Conservation (phyloP, 768 basidiomycete species). For the Gautieria morchelliformis region DNA sequence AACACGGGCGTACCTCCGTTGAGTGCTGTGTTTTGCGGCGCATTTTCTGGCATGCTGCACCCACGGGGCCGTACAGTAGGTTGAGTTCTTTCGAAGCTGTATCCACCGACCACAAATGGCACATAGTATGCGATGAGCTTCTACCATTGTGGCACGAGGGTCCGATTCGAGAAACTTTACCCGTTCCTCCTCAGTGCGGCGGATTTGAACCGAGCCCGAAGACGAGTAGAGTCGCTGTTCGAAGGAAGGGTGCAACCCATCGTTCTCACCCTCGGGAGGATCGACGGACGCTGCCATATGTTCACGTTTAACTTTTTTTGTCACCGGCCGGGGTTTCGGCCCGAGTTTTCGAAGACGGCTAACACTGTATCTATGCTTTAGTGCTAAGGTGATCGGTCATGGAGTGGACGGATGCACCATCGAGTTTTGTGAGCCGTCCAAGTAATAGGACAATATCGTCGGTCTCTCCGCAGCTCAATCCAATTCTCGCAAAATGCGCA, state of each 20-base stretch:
- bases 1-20: neutral
- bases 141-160: slow-evolving; percentile 38
- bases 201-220: neutral
- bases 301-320: slow-evolving; percentile 1
- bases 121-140: slow-evolving; percentile 48
- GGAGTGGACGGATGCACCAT: slow-evolving; percentile 18
- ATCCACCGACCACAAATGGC: slow-evolving; percentile 58
- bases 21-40: neutral
- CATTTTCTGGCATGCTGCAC: slow-evolving; percentile 6
- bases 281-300: slow-evolving; percentile 5
- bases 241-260: too few relatives aligned
- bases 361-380: slow-evolving; percentile 1
- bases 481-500: slow-evolving; percentile 2
- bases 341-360: neutral
- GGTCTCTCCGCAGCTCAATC: slow-evolving; percentile 26
- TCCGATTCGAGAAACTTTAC: slow-evolving; percentile 46
- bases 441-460: slow-evolving; percentile 80
- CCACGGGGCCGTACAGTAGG: slow-evolving; percentile 9
- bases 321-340: neutral
- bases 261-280: slow-evolving; percentile 59
- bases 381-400: slow-evolving; percentile 14
- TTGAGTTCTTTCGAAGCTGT: slow-evolving; percentile 40
- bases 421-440: slow-evolving; percentile 40
- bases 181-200: slow-evolving; percentile 42
- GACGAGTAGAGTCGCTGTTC: too few relatives aligned